phyloP scores from a whole-genome alignment of 495 filamentous ascomycete genomes.

The Haplographium delicatum region DNA sequence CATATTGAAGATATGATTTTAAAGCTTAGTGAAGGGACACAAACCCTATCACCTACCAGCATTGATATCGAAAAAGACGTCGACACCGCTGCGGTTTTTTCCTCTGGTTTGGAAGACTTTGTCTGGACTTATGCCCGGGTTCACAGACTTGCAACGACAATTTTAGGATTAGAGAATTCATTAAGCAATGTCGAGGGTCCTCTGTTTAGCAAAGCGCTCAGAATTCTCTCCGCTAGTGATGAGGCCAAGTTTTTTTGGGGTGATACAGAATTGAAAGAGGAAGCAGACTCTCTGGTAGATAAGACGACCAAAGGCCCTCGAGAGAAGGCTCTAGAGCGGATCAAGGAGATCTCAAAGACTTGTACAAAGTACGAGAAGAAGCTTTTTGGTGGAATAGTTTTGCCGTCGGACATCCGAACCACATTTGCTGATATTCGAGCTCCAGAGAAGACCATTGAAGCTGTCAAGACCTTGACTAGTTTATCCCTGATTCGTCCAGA shows the following conservation, averaged over 20 bases:
- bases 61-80: slow-evolving; percentile 28
- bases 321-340: slow-evolving; percentile 17
- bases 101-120: slow-evolving; percentile 41
- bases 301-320: neutral
- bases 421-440: slow-evolving; percentile 84
- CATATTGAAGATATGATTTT: slow-evolving; percentile 60
- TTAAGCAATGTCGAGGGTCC: slow-evolving; percentile 13
- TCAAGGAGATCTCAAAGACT: slow-evolving; percentile 27
- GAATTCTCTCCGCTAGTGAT: slow-evolving; percentile 42
- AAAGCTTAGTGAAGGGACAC: slow-evolving; percentile 15
- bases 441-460: slow-evolving; percentile 75
- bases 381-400: slow-evolving; percentile 72
- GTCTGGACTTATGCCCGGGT: slow-evolving; percentile 57
- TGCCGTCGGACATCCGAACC: slow-evolving; percentile 74
- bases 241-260: slow-evolving; percentile 39
- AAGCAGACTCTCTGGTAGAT: slow-evolving; percentile 10
- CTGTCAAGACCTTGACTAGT: slow-evolving; percentile 82
- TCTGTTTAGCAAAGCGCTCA: slow-evolving; percentile 27
- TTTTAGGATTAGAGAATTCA: slow-evolving; percentile 41
- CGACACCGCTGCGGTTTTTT: slow-evolving; percentile 15
- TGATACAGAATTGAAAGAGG: slow-evolving; percentile 30
- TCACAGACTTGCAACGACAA: slow-evolving; percentile 55
- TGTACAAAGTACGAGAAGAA: slow-evolving; percentile 76
- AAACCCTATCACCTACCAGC: neutral
- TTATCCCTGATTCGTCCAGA: slow-evolving; percentile 85